Evolutionary conservation across 352 stramenopile genomes (phyloP), one percentile per base, ranked within the genome.

Genomic region (Globisporangium mamillatum): DNA sequence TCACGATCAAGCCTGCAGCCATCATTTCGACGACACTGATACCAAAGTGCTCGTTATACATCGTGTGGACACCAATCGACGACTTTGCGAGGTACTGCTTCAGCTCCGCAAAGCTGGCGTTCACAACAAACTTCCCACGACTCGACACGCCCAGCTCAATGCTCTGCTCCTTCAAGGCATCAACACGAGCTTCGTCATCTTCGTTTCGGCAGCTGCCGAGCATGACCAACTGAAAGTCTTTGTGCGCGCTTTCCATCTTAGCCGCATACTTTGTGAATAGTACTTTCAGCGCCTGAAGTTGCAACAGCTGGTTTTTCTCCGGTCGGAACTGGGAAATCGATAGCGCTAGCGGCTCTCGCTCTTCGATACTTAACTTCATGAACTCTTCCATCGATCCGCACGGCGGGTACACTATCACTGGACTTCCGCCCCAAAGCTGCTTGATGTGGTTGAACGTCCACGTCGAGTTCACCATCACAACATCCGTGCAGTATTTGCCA

Each of bases 21-120:
- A 99, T 99, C 96, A 99, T 99, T 84, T 99, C 98, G 52, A 99
- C 98, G 36, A 99, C 96, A 58, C 97, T 97, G 76, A 99, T 99
- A 8, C 98, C 98, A 86, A 99, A 99, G 79, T 99, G 98, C 77
- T 99, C 98, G 66, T 99, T 99, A 84, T 97, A 98, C 98, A 99
- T 99, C 16, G 97, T 99, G 82, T 99, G 98, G 7, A 99, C 73
- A 4, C 98, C 98, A 22, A 99, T 91, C 8, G 86, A 88, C 64
- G 92, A 87, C 46, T 73, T 82, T 6, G 77, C 75, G 22, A 99
- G 75, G 58, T 90, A 95, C 22, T 84, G 64, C 75, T 97, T 94
- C 41, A 99, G 74, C 58, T 98, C 88, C 0, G 77, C 73, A 65
- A 98, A 99, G 25, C 92, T 96, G 41, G 95, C 91, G 78, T 99